These are phyloP conservation scores for Eucalyptus sp. DNA, from an alignment of 345 rosid genomes.

Conservation along the genomic window DNA sequence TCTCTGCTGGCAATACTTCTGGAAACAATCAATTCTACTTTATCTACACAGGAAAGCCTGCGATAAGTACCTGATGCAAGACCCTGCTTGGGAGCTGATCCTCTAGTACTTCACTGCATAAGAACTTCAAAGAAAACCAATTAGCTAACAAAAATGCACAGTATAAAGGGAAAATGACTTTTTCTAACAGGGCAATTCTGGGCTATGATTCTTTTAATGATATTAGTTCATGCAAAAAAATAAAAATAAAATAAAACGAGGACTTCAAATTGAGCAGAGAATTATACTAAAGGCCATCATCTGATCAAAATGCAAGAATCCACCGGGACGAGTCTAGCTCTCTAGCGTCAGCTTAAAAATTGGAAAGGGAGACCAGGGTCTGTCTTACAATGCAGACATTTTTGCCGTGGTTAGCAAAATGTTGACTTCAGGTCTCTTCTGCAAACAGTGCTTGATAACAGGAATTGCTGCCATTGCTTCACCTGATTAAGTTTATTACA, in stretches of 20 bases:
- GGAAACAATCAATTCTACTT: neutral
- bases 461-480: slow-evolving; percentile 97
- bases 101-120: slow-evolving; percentile 70
- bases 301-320: neutral
- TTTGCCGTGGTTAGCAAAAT: slow-evolving; percentile 77
- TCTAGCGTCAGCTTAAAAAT: neutral
- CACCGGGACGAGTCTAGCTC: neutral
- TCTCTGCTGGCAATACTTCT: neutral
- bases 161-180: neutral
- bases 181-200: neutral
- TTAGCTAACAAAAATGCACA: neutral
- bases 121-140: neutral
- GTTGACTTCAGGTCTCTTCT: slow-evolving; percentile 38
- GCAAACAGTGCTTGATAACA: slow-evolving; percentile 45
- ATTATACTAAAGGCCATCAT: neutral
- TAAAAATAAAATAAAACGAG: neutral
- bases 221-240: neutral
- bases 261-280: neutral
- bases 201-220: neutral
- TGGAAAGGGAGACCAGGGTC: neutral
- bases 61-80: slow-evolving; percentile 51
- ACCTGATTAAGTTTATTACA: slow-evolving; percentile 17
- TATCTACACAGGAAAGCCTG: neutral
- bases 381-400: slow-evolving; percentile 56
- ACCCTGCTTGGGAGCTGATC: slow-evolving; percentile 51